phyloP scores from a whole-genome alignment of 805 yeast genomes.

The Candida dajiaensis region DNA sequence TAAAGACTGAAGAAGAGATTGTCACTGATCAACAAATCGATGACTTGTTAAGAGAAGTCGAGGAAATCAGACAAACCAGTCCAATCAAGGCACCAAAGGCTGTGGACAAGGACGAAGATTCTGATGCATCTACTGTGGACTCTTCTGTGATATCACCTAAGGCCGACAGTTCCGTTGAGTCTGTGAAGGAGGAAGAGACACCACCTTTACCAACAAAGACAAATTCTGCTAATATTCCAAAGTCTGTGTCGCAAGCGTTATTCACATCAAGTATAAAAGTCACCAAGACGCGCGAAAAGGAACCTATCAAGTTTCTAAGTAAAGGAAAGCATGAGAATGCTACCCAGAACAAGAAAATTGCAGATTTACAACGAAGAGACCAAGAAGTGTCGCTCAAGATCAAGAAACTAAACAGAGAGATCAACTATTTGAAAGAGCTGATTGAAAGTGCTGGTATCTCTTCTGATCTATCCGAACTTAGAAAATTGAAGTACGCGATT shows the following conservation, averaged over 20 bases:
- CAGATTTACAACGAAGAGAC: slow-evolving; percentile 26
- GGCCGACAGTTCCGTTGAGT: slow-evolving; percentile 8
- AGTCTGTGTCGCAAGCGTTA: slow-evolving; percentile 24
- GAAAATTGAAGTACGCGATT: slow-evolving; percentile 31
- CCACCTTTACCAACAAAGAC: not conserved
- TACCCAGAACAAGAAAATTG: slow-evolving; percentile 14
- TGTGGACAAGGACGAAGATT: not conserved
- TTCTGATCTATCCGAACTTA: slow-evolving; percentile 30
- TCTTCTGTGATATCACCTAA: slow-evolving; percentile 8
- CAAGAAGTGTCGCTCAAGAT: slow-evolving; percentile 29
- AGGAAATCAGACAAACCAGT: slow-evolving; percentile 16
- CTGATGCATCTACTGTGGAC: slow-evolving; percentile 9
- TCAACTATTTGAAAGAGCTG: slow-evolving; percentile 29
- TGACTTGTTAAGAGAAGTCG: slow-evolving; percentile 22
- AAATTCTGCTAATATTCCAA: slow-evolving; percentile 13
- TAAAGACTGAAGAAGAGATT: slow-evolving; percentile 6
- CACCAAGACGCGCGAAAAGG: slow-evolving; percentile 22
- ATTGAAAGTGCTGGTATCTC: slow-evolving; percentile 30
- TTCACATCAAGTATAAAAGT: slow-evolving; percentile 20
- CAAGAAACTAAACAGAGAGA: slow-evolving; percentile 32
- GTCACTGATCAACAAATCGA: slow-evolving; percentile 24
- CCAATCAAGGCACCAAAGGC: slow-evolving; percentile 6
- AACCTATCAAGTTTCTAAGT: slow-evolving; percentile 22
- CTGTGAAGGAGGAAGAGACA: slow-evolving; percentile 1
- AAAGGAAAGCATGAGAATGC: slow-evolving; percentile 15